phyloP scores from a whole-genome alignment of 768 basidiomycete species.

The Infundibulicybe gibba region DNA sequence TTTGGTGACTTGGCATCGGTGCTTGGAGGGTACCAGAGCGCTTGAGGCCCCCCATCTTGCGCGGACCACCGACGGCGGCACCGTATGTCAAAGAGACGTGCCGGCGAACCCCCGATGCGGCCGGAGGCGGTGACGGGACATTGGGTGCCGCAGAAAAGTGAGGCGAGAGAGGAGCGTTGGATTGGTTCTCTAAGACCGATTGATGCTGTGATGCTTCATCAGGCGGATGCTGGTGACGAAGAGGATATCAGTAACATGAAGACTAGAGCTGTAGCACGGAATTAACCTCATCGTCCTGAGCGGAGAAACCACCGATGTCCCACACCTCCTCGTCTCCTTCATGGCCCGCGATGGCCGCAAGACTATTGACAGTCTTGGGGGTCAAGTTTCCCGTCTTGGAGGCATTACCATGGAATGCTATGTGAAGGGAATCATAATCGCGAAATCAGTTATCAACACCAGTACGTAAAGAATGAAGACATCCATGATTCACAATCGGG shows the following conservation, averaged over 20 bases:
- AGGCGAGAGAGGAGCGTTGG: constrained; percentile 60
- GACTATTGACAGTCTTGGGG: constrained; percentile 75
- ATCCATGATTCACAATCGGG: constrained; percentile 2
- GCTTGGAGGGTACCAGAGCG: constrained; percentile 76
- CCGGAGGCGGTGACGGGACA: constrained; percentile 68
- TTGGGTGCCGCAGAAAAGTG: constrained; percentile 47
- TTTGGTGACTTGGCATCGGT: constrained; percentile 37
- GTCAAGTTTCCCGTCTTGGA: constrained; percentile 60
- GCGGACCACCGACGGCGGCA: constrained; percentile 46
- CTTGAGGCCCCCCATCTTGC: constrained; percentile 56
- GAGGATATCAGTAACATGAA: constrained; percentile 9
- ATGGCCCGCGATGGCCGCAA: constrained; percentile 81
- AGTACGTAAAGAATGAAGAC: constrained; percentile 7
- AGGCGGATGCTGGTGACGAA: constrained; percentile 16
- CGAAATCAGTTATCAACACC: constrained; percentile 1
- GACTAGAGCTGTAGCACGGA: constrained; percentile 5
- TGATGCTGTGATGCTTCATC: constrained; percentile 35
- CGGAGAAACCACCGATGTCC: constrained; percentile 61
- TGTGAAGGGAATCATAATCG: constrained; percentile 11
- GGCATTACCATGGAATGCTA: constrained; percentile 50
- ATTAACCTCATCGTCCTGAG: constrained; percentile 64
- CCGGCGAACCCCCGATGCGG: constrained; percentile 68
- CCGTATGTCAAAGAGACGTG: constrained; percentile 80
- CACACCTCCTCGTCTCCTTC: constrained; percentile 89
- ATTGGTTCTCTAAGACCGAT: constrained; percentile 45